Evolutionary conservation across 345 rosid genomes (phyloP).

Genomic region (Brassica cretica): DNA sequence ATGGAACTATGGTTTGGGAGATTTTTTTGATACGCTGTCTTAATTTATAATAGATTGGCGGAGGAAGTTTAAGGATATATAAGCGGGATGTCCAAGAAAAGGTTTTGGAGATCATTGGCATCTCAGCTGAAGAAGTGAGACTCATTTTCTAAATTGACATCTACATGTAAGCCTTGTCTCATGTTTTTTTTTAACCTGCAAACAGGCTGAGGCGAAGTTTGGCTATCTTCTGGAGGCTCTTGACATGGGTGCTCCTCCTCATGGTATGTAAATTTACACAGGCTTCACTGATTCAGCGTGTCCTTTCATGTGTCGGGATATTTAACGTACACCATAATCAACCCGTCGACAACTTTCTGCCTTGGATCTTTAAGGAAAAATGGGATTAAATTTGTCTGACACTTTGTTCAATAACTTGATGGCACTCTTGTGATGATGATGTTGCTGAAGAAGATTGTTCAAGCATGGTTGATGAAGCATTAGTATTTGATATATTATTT

Average conservation of each 20-base stretch:
- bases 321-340: not conserved
- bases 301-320: not conserved
- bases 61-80: slow-evolving; percentile 95
- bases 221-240: slow-evolving; percentile 96
- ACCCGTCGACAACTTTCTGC: not conserved
- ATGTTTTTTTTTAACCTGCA: not conserved
- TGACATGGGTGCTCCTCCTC: slow-evolving; percentile 98
- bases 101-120: slow-evolving; percentile 81
- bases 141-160: slow-evolving; percentile 13
- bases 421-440: slow-evolving; percentile 5
- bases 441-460: slow-evolving; percentile 15
- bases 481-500: slow-evolving; percentile 16
- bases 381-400: not conserved
- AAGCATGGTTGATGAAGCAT: slow-evolving; percentile 17
- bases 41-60: slow-evolving; percentile 75
- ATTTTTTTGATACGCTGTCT: slow-evolving; percentile 17
- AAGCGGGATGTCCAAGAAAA: slow-evolving; percentile 85
- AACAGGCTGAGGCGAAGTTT: slow-evolving; percentile 89
- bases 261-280: not conserved
- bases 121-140: slow-evolving; percentile 71
- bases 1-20: slow-evolving; percentile 46
- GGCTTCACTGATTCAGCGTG: not conserved
- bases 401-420: not conserved
- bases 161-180: slow-evolving; percentile 13
- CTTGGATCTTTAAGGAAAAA: not conserved